Conservation (phyloP, 192 early-diverging fungal genomes). For the Geranomyces michiganensis region DNA sequence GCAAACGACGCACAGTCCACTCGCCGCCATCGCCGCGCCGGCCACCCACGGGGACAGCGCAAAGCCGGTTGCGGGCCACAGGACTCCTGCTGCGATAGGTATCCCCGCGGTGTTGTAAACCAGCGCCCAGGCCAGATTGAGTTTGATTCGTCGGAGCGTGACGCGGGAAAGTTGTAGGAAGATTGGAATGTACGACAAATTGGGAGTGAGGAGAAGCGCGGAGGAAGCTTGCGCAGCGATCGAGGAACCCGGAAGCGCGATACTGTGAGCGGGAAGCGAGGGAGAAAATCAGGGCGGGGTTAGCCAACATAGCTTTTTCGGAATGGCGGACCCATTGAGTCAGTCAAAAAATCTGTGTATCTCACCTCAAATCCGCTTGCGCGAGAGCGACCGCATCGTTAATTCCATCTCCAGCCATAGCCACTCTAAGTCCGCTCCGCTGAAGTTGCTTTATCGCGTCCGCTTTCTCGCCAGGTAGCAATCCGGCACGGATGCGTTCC, state of each 20-base stretch:
- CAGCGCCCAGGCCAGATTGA: conserved; percentile 91
- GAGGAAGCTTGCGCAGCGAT: conserved; percentile 89
- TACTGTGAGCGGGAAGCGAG: conserved; percentile 40
- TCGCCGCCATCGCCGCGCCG: conserved; percentile 87
- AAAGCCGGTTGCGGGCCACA: conserved; percentile 54
- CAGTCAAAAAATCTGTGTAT: background rate
- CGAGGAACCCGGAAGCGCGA: conserved; percentile 88
- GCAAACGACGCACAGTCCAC: conserved; percentile 80
- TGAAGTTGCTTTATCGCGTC: conserved; percentile 64
- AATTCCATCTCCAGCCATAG: conserved; percentile 95
- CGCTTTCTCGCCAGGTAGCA: conserved; percentile 76
- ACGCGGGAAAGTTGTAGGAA: conserved; percentile 76
- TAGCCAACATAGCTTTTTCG: background rate
- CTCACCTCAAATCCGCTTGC: conserved; percentile 81
- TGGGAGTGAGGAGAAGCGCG: conserved; percentile 78
- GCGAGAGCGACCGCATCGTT: conserved; percentile 93
- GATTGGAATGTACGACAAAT: conserved; percentile 76
- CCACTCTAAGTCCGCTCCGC: conserved; percentile 54
- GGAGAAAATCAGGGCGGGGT: background rate
- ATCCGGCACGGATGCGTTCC: conserved; percentile 61
- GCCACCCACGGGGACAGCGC: conserved; percentile 77
- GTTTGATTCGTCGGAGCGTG: conserved; percentile 74
- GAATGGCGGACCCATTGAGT: background rate
- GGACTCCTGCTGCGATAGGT: conserved; percentile 86
- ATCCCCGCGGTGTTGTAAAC: conserved; percentile 86